These are phyloP conservation scores for Penicillium coffeae DNA, from an alignment of 495 filamentous ascomycete genomes.

Conservation along the genomic window DNA sequence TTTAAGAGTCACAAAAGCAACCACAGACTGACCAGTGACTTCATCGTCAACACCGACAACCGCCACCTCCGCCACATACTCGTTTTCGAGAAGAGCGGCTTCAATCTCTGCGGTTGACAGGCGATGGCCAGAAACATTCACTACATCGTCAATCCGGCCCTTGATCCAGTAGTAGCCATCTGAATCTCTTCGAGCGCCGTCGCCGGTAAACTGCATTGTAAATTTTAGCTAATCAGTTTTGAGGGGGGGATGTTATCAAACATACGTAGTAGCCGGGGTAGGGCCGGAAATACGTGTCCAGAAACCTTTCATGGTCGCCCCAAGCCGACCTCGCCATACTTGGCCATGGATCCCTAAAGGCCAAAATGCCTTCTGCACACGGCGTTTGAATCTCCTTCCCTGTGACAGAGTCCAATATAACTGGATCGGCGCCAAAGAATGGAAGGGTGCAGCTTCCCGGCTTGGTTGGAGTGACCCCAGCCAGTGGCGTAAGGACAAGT, in stretches of 20 bases:
- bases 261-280: slow-evolving; percentile 98
- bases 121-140: slow-evolving; percentile 95
- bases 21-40: slow-evolving; percentile 92
- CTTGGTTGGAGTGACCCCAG: slow-evolving; percentile 54
- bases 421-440: slow-evolving; percentile 98
- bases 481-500: slow-evolving; percentile 67
- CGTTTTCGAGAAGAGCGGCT: slow-evolving; percentile 89
- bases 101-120: slow-evolving; percentile 98
- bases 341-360: slow-evolving; percentile 97
- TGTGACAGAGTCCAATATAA: slow-evolving; percentile 95
- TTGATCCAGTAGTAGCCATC: slow-evolving; percentile 99
- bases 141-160: slow-evolving; percentile 95
- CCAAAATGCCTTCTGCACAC: slow-evolving; percentile 95
- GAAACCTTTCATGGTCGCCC: slow-evolving; percentile 96
- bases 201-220: slow-evolving; percentile 87
- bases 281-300: slow-evolving; percentile 97
- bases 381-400: slow-evolving; percentile 91
- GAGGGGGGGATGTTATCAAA: slow-evolving; percentile 4
- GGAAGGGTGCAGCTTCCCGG: slow-evolving; percentile 54
- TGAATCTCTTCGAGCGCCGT: slow-evolving; percentile 94
- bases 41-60: slow-evolving; percentile 93
- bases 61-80: slow-evolving; percentile 82
- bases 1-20: slow-evolving; percentile 93
- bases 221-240: slow-evolving; percentile 23
- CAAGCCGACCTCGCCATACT: slow-evolving; percentile 98